Evolutionary conservation across 225 moss, liverwort and hornwort species (phyloP).

Genomic region (Straminergon stramineum): DNA sequence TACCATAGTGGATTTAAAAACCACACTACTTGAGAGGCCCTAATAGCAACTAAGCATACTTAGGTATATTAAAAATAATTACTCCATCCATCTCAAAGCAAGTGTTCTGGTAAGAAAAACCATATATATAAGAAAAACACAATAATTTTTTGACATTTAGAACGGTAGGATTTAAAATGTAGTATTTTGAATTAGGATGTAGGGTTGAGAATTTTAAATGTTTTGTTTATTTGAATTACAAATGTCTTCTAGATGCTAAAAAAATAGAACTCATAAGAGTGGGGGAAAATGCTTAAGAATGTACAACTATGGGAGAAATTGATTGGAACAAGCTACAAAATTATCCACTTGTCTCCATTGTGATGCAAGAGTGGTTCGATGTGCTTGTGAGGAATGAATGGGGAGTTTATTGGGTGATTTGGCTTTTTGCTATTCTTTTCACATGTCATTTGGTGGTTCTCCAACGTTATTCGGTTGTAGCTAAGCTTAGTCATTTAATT

Average conservation of each 20-base stretch:
- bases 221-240: background rate
- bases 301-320: accelerated
- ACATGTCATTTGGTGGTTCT: too few relatives aligned
- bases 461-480: too few relatives aligned
- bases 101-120: accelerated
- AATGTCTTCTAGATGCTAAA: accelerated
- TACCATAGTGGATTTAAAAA: background rate
- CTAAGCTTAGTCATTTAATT: too few relatives aligned
- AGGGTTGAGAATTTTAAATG: background rate
- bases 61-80: background rate
- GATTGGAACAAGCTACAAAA: accelerated
- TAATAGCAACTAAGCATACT: background rate
- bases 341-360: background rate
- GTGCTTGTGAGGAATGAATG: background rate
- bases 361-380: too few relatives aligned
- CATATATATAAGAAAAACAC: background rate
- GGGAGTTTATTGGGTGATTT: too few relatives aligned
- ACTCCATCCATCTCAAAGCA: background rate
- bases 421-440: too few relatives aligned
- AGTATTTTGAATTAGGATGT: background rate
- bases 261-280: background rate
- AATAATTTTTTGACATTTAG: background rate
- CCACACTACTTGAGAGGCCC: background rate
- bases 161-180: accelerated
- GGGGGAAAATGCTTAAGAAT: background rate